Evolutionary conservation across 208 protist species (phyloP), one percentile per base, ranked within the genome.

Genomic region (Wallacemonas collosoma): DNA sequence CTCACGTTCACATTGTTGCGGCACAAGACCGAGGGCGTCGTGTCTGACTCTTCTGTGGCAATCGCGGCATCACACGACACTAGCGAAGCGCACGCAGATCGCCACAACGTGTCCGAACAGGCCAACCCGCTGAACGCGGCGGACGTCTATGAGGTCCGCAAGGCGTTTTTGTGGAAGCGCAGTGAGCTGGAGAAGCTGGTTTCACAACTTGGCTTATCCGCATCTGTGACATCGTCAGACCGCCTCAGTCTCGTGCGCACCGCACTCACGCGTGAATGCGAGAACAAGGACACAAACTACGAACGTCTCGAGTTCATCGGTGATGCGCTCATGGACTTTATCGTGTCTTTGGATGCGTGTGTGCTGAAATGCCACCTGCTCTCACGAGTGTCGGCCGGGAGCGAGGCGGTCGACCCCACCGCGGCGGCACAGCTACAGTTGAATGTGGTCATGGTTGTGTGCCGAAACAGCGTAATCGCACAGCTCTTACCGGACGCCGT

Each of bases 281-380:
- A 88, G 58, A 76, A 88, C 45, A 72, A 62, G 36, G 41, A 48
- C 14, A 43, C 2, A 11, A 93, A 89, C 76, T 93, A 93, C 63
- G 88, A 90, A 43, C 76, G 83, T 6, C 72, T 91, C 4, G 82
- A 93, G 66, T 89, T 88, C 64, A 82, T 87, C 71, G 88, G 88
- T 5, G 88, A 93, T 57, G 85, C 85, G 7, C 54, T 93, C 60
- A 81, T 93, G 84, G 85, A 90, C 75, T 85, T 87, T 57, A 6
- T 93, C 44, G 85, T 89, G 17, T 41, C 68, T 5, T 53, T 82
- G 11, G 88, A 90, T 48, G 71, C 60, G 50, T 87, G 57, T 44
- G 58, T 71, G 47, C 72, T 69, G 64, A 70, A 36, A 48, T 55
- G 3, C 62, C 68, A 54, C 72, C 71, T 69, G 41, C 66, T 47